phyloP scores from a whole-genome alignment of 176 grass and related monocot genomes.

The Triticum aestivum region DNA sequence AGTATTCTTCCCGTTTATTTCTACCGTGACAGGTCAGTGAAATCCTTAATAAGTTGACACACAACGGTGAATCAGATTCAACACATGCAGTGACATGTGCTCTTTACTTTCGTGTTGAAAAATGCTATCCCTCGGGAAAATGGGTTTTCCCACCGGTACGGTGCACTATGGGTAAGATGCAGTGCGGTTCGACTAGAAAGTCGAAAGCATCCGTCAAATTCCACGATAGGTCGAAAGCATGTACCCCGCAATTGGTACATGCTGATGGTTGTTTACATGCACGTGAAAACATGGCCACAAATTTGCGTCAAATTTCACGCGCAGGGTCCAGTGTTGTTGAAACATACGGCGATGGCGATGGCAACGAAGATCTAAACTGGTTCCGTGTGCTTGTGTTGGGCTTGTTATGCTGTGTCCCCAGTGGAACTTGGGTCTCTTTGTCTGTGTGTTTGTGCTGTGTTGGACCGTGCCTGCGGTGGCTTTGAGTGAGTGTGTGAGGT shows the following conservation, averaged over 20 bases:
- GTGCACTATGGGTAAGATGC: not conserved
- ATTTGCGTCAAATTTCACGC: not conserved
- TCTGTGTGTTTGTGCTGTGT: no score
- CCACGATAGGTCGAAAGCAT: no score
- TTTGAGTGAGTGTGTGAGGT: no score
- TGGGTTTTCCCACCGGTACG: not conserved
- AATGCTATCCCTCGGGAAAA: not conserved
- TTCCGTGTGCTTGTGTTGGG: no score
- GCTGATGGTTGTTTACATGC: not conserved
- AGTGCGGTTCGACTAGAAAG: constrained; percentile 30
- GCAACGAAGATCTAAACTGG: no score
- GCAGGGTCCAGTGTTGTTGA: not conserved
- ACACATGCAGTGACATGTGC: not conserved
- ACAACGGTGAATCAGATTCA: not conserved
- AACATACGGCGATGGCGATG: not conserved
- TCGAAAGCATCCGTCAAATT: not conserved
- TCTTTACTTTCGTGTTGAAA: not conserved
- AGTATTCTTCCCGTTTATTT: not conserved
- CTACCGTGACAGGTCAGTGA: not conserved
- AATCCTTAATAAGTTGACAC: not conserved
- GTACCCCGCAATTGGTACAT: not conserved
- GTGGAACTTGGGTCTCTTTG: no score
- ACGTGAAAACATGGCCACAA: not conserved
- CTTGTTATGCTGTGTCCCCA: no score
- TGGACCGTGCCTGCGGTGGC: no score